A percentile compares a stretch with the other conserved stretches of the same genome.
These are phyloP conservation scores for Yamadazyma dushanensis DNA, from an alignment of 1,139 yeast species.

Conservation along the genomic window DNA sequence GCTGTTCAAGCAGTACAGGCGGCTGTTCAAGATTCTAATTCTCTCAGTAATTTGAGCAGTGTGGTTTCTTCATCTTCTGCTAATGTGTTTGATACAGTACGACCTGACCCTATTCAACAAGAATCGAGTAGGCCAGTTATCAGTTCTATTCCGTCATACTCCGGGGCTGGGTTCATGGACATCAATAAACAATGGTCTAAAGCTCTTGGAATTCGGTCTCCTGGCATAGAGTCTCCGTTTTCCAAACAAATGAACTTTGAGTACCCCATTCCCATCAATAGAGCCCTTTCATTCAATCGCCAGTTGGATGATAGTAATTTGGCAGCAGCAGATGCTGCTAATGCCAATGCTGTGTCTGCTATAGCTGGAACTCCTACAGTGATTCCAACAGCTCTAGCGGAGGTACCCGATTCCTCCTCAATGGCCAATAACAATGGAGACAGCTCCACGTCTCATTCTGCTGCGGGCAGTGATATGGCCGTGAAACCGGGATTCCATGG, in stretches of 20 bases:
- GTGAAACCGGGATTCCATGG: not conserved
- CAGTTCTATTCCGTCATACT: conserved; percentile 8
- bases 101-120: conserved; percentile 6
- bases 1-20: conserved; percentile 1
- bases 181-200: conserved; percentile 19
- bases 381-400: not conserved
- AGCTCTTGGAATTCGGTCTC: conserved; percentile 18
- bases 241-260: conserved; percentile 15
- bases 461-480: not conserved
- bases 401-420: not conserved
- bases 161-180: conserved; percentile 13
- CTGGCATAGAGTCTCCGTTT: conserved; percentile 17
- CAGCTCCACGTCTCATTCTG: not conserved
- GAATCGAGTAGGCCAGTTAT: conserved; percentile 8
- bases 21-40: not conserved
- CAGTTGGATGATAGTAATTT: conserved; percentile 10
- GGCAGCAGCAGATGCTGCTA: conserved; percentile 10
- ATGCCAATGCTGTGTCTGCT: conserved; percentile 10
- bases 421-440: not conserved
- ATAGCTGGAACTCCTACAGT: conserved; percentile 8
- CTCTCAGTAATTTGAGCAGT: conserved; percentile 9
- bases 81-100: conserved; percentile 8
- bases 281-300: conserved; percentile 16
- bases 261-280: conserved; percentile 17
- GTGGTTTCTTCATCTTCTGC: conserved; percentile 12